Evolutionary conservation across 2,329 filamentous ascomycete species (phyloP), one percentile per base, ranked within the genome.

Genomic region (Pezicula carpinea): DNA sequence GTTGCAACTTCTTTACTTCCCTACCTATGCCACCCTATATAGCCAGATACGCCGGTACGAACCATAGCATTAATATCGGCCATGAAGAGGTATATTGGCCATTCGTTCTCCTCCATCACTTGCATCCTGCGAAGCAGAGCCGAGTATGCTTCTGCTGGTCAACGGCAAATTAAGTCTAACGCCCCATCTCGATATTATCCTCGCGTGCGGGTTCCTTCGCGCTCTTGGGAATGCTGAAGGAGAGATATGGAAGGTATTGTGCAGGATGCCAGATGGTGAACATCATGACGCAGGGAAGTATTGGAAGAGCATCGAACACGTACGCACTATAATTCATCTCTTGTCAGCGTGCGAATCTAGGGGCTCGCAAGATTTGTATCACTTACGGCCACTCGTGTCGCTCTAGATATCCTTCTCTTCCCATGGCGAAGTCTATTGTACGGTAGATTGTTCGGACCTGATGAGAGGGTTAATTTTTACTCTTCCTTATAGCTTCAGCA

Each of bases 211-310:
- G 8, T 48, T 47, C 61, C n/a, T 54, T 53, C 35, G 60, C 58
- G 33, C 62, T 51, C 43, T 61, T 63, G 5, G 64, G 65, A 5
- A 66, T 39, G 18, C 58, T 53, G 31, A 66, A 63, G 15, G 61
- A 59, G 19, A 66, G 31, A 38, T 63, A 63, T 2, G 64, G 64
- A 17, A 66, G 50, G 43, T 67, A 67, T 38, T 54, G 58, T 3
- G 51, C 61, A 1, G 64, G 65, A 48, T 67, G 64, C 59, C 57
- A 65, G n/a, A 51, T 57, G n/a, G 64, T 47, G 40, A 63, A 67
- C 44, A 51, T 33, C 31, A 41, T 41, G n/a, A 52, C 39, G 8
- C 45, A 49, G 19, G 56, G 54, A 19, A 53, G 55, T 10, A 61
- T 60, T 10, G 47, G 21, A 2, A 57, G 31, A 2, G 57, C 52